Evolutionary conservation across 805 yeast genomes (phyloP).

Genomic region (Candida gorgasii): DNA sequence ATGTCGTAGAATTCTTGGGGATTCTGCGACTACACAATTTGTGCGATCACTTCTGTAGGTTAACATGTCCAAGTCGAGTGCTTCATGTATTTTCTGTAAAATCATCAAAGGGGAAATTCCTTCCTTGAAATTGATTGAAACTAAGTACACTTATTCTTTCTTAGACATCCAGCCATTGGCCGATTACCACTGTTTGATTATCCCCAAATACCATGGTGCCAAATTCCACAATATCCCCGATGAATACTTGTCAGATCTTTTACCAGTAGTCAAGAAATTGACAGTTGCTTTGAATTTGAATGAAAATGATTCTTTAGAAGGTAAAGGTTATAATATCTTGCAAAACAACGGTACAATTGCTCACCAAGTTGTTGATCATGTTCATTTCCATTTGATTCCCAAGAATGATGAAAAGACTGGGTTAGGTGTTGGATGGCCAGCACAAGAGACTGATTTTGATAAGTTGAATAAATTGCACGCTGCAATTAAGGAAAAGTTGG

Average conservation of each 20-base stretch:
- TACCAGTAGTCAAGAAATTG: slow-evolving; percentile 86
- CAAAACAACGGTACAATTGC: slow-evolving; percentile 96
- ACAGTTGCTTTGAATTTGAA: slow-evolving; percentile 71
- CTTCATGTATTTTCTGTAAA: slow-evolving; percentile 87
- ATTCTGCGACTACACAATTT: slow-evolving; percentile 7
- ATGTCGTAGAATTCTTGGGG: slow-evolving; percentile 6
- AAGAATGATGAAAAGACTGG: slow-evolving; percentile 76
- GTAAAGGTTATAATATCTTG: slow-evolving; percentile 80
- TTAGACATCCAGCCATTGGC: slow-evolving; percentile 93
- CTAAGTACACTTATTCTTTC: slow-evolving; percentile 78
- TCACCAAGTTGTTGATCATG: slow-evolving; percentile 94
- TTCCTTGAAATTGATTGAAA: slow-evolving; percentile 84
- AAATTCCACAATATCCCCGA: slow-evolving; percentile 91
- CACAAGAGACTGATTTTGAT: slow-evolving; percentile 72
- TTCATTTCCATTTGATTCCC: slow-evolving; percentile 95
- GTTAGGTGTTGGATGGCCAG: slow-evolving; percentile 93
- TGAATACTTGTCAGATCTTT: slow-evolving; percentile 79
- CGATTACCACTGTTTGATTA: slow-evolving; percentile 83
- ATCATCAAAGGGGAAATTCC: slow-evolving; percentile 97
- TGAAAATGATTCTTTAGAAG: slow-evolving; percentile 57
- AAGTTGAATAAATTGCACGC: slow-evolving; percentile 68
- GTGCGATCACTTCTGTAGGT: no score
- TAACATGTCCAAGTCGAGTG: no score
- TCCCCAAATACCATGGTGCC: slow-evolving; percentile 93
- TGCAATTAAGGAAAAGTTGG: slow-evolving; percentile 40